Evolutionary conservation across 1,139 yeast genomes (phyloP), one percentile per base, ranked within the genome.

Genomic region (Kodamaea anthophila): DNA sequence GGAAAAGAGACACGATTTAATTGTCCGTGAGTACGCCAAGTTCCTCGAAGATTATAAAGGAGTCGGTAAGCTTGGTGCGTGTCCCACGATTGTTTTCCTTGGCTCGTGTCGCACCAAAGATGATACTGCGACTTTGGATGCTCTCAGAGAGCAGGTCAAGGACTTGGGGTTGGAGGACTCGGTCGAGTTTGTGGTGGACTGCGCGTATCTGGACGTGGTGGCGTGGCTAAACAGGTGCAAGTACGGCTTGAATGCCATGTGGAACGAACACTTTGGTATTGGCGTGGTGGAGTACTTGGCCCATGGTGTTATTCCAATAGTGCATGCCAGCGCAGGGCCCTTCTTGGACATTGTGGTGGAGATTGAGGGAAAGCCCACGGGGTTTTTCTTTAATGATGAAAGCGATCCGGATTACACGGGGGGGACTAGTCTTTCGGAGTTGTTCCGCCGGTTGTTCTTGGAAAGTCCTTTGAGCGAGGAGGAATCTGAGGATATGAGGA

Each of bases 181-280:
- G 30, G 73, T 87, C 26, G 74, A 75, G 29, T 83, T 91, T 44
- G 68, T 78, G 3, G 70, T 84, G 5, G 94, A 91, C 53, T 81
- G 91, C 23, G 69, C 86, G 5, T 85, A 86, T 60, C 66, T 62
- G 2, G 70, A 66, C 15, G 77, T 93, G 12, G 63, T 73, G 25
- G 47, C 56, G 19, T 69, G 72, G 39, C 61, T 93, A 26, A 49
- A 64, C n/a, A 58, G 55, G 6, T 74, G 88, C 2, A 74, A 77
- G 22, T 78, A 74, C 44, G 98, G 98, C 3, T 65, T 91, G 28
- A 88, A 93, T 48, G 91, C 96, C 15, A 93, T 93, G 99, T 93
- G 98, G 98, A 91, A 93, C 55, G 99, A 93, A 59, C 99, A 93
- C 59, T 93, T 93, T 52, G 99, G 99, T 12, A 93, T 93, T 49